Base-by-base conservation (phyloP, 805 yeast species). In the Candida sanyiensis region DNA sequence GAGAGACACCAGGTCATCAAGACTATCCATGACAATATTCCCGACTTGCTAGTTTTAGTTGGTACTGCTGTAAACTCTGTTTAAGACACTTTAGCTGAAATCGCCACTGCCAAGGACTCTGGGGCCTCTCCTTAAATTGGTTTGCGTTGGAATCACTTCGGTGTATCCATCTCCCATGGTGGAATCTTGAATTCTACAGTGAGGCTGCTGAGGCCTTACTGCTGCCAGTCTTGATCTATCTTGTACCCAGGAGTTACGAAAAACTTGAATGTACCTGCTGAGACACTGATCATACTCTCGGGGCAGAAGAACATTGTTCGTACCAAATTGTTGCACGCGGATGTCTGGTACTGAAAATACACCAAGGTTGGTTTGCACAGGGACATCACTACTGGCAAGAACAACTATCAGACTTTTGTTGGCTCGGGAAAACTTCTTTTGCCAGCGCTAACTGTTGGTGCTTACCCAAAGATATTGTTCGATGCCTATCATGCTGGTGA, bases 351-450 rank as follows among this genome's bases (percentile, higher is more conserved):
- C 35, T 70, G n/a, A n/a, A n/a, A n/a, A n/a, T n/a, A 70, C 49
- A 61, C 69, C 20, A 55, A 67, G 43, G 59, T 74, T 28, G 73
- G 73, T 2, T 57, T 64, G 19, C 64, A 66, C 49, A 63, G 66
- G 29, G 61, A 57, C 28, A 62, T 70, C 39, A 47, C 51, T 34
- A 49, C 54, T 22, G 54, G 52, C 16, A 39, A 48, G 35, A 64
- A 63, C 45, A 59, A 68, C 46, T 74, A 74, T 58, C 43, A 54
- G 21, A 54, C 66, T 25, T 64, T 70, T 47, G 67, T 76, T 7
- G 80, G 80, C 12, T 59, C 72, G 15, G 77, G 77, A 21, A 77
- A 73, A 50, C 56, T 71, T 28, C 55, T 74, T 25, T 52, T 72
- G 24, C 77, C 79, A 18, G 68, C 67, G 13, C 56, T 70, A 33